Percentiles rank a stretch among this genome's conserved stretches.
Evolutionary conservation across 352 stramenopile species (phyloP).

Genomic region (Pythium apleroticum): DNA sequence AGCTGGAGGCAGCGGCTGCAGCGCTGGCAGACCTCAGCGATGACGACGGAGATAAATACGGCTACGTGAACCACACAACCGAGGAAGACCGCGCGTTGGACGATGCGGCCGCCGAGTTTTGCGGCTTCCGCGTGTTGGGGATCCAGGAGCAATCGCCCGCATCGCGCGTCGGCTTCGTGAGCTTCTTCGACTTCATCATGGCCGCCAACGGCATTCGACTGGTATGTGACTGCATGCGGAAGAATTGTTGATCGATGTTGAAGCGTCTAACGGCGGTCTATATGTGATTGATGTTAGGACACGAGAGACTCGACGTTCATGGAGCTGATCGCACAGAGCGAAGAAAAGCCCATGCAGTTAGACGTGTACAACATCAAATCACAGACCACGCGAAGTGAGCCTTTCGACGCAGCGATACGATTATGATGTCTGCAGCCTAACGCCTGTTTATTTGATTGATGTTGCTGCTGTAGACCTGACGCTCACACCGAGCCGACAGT

Average conservation of each 20-base stretch:
- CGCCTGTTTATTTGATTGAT: neutral
- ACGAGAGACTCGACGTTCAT: conserved; percentile 89
- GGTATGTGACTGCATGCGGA: conserved; percentile 25
- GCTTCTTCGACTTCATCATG: conserved; percentile 98
- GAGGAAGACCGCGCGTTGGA: conserved; percentile 24
- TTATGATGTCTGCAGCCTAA: neutral
- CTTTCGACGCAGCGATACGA: neutral
- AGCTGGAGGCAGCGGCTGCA: conserved; percentile 16
- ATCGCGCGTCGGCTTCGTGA: conserved; percentile 91
- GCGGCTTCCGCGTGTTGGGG: conserved; percentile 95
- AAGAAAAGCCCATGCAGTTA: conserved; percentile 71
- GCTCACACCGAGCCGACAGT: conserved; percentile 92
- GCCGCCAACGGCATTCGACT: conserved; percentile 90
- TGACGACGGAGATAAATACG: conserved; percentile 1
- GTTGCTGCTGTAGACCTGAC: conserved; percentile 40
- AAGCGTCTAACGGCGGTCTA: conserved; percentile 18
- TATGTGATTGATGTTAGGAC: conserved; percentile 40
- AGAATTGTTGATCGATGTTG: neutral
- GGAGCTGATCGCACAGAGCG: conserved; percentile 89
- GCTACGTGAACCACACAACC: neutral
- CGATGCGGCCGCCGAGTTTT: conserved; percentile 58
- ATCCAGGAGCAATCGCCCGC: conserved; percentile 96
- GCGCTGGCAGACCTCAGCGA: conserved; percentile 8
- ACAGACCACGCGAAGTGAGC: conserved; percentile 54
- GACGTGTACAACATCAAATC: conserved; percentile 84